Evolutionary conservation across 495 filamentous ascomycete species (phyloP), one percentile per base, ranked within the genome.

Genomic region (Aspergillus conjunctus): DNA sequence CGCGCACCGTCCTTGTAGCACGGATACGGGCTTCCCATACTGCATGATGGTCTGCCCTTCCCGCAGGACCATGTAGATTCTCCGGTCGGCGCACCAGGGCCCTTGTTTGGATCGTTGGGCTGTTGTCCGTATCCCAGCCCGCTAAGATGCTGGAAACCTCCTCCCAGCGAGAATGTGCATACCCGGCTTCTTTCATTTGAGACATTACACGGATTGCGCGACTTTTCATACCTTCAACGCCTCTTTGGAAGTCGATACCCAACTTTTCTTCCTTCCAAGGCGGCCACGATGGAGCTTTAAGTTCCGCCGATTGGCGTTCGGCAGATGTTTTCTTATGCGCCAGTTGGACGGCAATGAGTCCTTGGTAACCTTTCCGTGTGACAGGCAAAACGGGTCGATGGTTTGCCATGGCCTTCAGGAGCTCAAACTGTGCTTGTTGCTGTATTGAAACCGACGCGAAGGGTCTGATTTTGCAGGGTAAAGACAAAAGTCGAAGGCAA

Each of bases 21-120:
- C 78, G 73, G 39, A 91, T 82, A 9, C 88, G 80, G 11, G 82
- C 85, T 32, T 75, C 79, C 88, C 88, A 91, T 2, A 83, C 62
- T 18, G 64, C 41, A 0, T 59, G 52, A 43, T 74, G 57, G 18
- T 68, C 51, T 4, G 54, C 55, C 17, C 65, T 39, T 30, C 60
- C 60, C 17, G 57, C 46, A 31, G 46, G 56, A 17, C 62, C 60
- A 21, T 48, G 55, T 22, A 76, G 57, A 61, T 53, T 63, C 51
- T 56, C 54, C 10, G 68, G 65, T 18, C 59, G 70, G 21, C 43
- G 59, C 57, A 71, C 59, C 37, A 80, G 68, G 5, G 73, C 72
- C 54, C 86, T 71, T 1, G 82, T 89, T 65, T 91, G 88, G 48
- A 91, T 84, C 0, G 88, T 91, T 14, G 88, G 88, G 34, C 83